A percentile compares a stretch with the other conserved stretches of the same genome.
Evolutionary conservation across 1,284 basidiomycete species (phyloP).

Genomic region (Meripilus lineatus): DNA sequence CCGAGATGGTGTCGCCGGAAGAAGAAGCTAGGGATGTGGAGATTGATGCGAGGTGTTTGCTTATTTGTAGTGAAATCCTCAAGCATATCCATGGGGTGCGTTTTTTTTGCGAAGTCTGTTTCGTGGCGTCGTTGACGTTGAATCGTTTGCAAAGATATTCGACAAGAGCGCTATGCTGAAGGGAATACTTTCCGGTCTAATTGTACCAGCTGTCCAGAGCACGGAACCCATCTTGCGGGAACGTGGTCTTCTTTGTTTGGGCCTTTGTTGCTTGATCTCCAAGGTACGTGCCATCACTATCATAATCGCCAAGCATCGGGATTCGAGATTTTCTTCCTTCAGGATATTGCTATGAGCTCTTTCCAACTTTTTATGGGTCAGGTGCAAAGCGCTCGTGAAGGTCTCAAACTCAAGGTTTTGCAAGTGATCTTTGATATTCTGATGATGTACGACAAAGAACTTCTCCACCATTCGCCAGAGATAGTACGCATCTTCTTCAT

Average conservation of each 20-base stretch:
- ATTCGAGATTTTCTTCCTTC: too few species aligned
- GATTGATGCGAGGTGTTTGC: slow-evolving; percentile 74
- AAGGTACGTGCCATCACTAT: slow-evolving; percentile 37
- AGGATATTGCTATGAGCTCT: slow-evolving; percentile 85
- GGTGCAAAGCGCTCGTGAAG: slow-evolving; percentile 69
- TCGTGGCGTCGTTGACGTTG: too few species aligned
- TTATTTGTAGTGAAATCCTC: slow-evolving; percentile 80
- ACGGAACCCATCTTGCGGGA: slow-evolving; percentile 81
- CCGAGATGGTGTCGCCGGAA: slow-evolving; percentile 48
- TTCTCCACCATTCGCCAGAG: slow-evolving; percentile 49
- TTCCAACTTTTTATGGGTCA: slow-evolving; percentile 88
- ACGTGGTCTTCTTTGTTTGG: slow-evolving; percentile 79
- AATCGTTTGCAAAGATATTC: slow-evolving; percentile 49
- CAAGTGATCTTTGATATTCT: slow-evolving; percentile 86
- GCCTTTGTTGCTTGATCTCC: slow-evolving; percentile 85
- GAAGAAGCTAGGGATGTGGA: slow-evolving; percentile 56
- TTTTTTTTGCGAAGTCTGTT: slow-evolving; percentile 11
- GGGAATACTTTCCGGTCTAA: slow-evolving; percentile 82
- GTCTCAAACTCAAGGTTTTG: slow-evolving; percentile 76
- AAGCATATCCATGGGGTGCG: slow-evolving; percentile 83
- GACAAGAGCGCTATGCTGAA: slow-evolving; percentile 91
- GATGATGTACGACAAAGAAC: slow-evolving; percentile 79
- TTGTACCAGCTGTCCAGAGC: slow-evolving; percentile 82
- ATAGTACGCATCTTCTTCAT: slow-evolving; percentile 33
- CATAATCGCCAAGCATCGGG: not conserved